phyloP scores from a whole-genome alignment of 306 rosid species.

The Lotus japonicus region DNA sequence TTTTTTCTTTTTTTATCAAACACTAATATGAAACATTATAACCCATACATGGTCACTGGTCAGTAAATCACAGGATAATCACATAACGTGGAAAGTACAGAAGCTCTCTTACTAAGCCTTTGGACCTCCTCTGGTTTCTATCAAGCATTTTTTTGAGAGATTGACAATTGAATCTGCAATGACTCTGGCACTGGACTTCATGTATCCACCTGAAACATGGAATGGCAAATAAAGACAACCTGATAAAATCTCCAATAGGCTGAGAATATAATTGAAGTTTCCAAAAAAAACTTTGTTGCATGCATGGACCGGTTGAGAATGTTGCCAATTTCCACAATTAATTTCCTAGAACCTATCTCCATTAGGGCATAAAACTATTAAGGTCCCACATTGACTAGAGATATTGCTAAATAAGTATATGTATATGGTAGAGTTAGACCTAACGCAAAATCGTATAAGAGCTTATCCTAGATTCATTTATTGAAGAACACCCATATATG shows the following conservation, averaged over 20 bases:
- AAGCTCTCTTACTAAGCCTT: slow-evolving; percentile 9
- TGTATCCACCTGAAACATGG: slow-evolving; percentile 79
- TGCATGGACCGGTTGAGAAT: not conserved
- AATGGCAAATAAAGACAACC: not conserved
- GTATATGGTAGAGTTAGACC: no score
- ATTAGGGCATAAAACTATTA: no score
- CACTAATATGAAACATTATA: not conserved
- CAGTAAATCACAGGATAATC: no score
- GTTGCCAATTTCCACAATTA: not conserved
- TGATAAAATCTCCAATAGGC: slow-evolving; percentile 4
- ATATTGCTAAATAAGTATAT: no score
- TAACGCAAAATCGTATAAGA: no score
- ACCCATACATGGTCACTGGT: no score
- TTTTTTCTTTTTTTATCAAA: not conserved
- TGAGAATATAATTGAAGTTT: not conserved
- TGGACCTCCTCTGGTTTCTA: slow-evolving; percentile 36
- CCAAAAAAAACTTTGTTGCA: not conserved
- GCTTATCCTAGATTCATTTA: no score
- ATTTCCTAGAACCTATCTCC: not conserved
- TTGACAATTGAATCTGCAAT: slow-evolving; percentile 81
- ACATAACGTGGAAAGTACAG: slow-evolving; percentile 1
- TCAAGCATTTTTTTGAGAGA: slow-evolving; percentile 60
- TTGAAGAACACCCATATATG: no score
- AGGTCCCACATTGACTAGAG: no score
- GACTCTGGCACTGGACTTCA: slow-evolving; percentile 85